These are phyloP conservation scores for Arthrobotrys musiformis DNA, from an alignment of 2,329 filamentous ascomycete species.

Conservation along the genomic window DNA sequence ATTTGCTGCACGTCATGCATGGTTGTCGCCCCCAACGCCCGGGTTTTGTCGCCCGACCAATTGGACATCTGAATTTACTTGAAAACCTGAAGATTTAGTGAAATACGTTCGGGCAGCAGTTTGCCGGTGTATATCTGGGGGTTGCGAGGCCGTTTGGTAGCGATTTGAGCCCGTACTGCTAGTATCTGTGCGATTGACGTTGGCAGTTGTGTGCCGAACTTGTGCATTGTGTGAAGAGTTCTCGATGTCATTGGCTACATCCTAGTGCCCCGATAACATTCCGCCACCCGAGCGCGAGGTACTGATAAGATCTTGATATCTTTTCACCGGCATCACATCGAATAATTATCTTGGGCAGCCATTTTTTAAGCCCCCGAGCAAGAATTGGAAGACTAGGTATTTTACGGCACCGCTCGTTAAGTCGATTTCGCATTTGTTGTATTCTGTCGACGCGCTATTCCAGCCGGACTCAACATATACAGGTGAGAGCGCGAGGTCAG, in stretches of 20 bases:
- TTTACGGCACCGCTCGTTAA: too few relatives aligned
- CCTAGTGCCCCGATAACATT: slow-evolving; percentile 15
- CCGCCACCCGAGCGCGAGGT: slow-evolving; percentile 20
- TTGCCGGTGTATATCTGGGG: background rate
- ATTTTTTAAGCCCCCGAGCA: background rate
- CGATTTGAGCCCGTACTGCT: background rate
- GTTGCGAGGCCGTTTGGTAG: slow-evolving; percentile 1
- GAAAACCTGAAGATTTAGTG: background rate
- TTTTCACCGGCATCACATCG: background rate
- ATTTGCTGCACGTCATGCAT: slow-evolving; percentile 48
- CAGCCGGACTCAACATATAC: too few relatives aligned
- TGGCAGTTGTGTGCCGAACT: slow-evolving; percentile 14
- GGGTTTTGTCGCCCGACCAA: slow-evolving; percentile 16
- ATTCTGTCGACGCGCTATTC: too few relatives aligned
- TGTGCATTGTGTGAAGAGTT: slow-evolving; percentile 24
- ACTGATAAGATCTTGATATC: background rate
- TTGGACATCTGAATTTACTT: slow-evolving; percentile 25
- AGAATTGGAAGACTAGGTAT: background rate
- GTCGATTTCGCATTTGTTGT: too few relatives aligned
- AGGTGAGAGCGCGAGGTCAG: too few relatives aligned
- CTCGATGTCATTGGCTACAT: slow-evolving; percentile 8
- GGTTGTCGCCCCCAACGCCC: slow-evolving; percentile 4
- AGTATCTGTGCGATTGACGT: slow-evolving; percentile 21
- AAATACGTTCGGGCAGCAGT: background rate
- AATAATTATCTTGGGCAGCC: background rate